Evolutionary conservation across 2,329 filamentous ascomycete genomes (phyloP).

Genomic region (Plenodomus biglobosus): DNA sequence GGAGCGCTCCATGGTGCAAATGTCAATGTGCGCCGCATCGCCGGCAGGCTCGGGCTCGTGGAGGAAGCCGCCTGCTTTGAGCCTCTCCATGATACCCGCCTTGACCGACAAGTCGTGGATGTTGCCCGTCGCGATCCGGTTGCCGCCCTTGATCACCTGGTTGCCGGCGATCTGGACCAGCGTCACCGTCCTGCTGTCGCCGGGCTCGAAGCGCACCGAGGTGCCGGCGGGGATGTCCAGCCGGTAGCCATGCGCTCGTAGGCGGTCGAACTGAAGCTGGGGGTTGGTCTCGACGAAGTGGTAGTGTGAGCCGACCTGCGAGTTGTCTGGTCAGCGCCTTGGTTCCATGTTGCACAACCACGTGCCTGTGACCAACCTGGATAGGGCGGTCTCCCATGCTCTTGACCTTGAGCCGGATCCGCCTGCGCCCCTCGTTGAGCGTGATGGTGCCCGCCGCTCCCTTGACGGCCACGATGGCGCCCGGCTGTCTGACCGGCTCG

Average conservation of each 20-base stretch:
- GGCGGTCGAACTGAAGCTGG: slow-evolving; percentile 82
- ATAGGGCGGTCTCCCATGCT: slow-evolving; percentile 88
- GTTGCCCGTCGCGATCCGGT: slow-evolving; percentile 71
- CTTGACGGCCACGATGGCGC: slow-evolving; percentile 74
- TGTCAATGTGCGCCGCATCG: slow-evolving; percentile 59
- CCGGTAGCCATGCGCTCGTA: slow-evolving; percentile 77
- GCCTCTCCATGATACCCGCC: slow-evolving; percentile 65
- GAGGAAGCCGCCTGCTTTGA: slow-evolving; percentile 75
- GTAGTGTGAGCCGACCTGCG: slow-evolving; percentile 81
- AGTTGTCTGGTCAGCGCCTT: not conserved
- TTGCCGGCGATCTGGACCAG: slow-evolving; percentile 85
- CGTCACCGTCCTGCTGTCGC: slow-evolving; percentile 85
- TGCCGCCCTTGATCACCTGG: slow-evolving; percentile 80
- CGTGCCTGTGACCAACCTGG: slow-evolving; percentile 59
- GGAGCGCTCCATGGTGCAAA: slow-evolving; percentile 71
- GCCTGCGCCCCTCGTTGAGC: slow-evolving; percentile 72
- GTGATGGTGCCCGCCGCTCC: slow-evolving; percentile 63
- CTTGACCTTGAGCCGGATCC: slow-evolving; percentile 74
- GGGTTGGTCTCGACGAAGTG: slow-evolving; percentile 97
- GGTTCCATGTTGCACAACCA: not conserved
- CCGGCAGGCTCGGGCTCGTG: slow-evolving; percentile 69
- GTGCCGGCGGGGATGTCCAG: slow-evolving; percentile 91
- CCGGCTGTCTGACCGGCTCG: slow-evolving; percentile 68
- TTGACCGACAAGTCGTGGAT: slow-evolving; percentile 65
- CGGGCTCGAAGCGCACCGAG: slow-evolving; percentile 90